Conservation (phyloP, 805 yeast genomes). For the Starmerella vaccinii region DNA sequence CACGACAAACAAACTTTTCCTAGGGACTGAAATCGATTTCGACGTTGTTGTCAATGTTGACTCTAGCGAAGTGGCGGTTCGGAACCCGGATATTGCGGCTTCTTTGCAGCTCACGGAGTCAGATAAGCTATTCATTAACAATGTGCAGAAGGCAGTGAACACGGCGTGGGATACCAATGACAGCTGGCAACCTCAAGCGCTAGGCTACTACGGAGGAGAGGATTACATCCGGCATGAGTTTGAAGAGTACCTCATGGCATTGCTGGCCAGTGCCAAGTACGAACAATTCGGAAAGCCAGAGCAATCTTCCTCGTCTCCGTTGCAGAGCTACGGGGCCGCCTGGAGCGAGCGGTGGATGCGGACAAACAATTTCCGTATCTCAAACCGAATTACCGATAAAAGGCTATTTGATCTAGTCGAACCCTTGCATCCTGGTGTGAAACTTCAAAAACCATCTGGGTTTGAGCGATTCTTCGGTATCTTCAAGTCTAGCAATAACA, state of each 20-base stretch:
- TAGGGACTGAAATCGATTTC: conserved; percentile 53
- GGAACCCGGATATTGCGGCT: conserved; percentile 36
- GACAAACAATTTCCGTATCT: conserved; percentile 47
- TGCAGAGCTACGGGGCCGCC: conserved; percentile 36
- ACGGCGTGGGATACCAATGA: conserved; percentile 36
- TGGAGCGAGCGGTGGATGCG: conserved; percentile 46
- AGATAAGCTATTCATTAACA: conserved; percentile 69
- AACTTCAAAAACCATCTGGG: conserved; percentile 16
- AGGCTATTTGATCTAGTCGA: conserved; percentile 7
- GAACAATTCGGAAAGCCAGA: not conserved
- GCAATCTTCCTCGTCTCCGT: conserved; percentile 27
- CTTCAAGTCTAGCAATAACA: conserved; percentile 6
- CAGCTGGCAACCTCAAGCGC: conserved; percentile 35
- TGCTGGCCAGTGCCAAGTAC: conserved; percentile 63
- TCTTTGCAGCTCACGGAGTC: conserved; percentile 41
- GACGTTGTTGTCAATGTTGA: conserved; percentile 70
- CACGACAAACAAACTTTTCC: conserved; percentile 71
- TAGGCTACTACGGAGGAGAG: conserved; percentile 61
- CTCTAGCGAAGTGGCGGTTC: conserved; percentile 31
- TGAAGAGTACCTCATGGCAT: conserved; percentile 77
- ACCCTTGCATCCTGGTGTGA: conserved; percentile 17
- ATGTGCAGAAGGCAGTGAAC: conserved; percentile 42
- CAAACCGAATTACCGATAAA: conserved; percentile 45
- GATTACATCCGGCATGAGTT: conserved; percentile 80
- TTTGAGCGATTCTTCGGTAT: conserved; percentile 18